These are phyloP conservation scores for Eragrostis nindensis DNA, from an alignment of 176 grass and related monocot genomes.

Conservation along the genomic window DNA sequence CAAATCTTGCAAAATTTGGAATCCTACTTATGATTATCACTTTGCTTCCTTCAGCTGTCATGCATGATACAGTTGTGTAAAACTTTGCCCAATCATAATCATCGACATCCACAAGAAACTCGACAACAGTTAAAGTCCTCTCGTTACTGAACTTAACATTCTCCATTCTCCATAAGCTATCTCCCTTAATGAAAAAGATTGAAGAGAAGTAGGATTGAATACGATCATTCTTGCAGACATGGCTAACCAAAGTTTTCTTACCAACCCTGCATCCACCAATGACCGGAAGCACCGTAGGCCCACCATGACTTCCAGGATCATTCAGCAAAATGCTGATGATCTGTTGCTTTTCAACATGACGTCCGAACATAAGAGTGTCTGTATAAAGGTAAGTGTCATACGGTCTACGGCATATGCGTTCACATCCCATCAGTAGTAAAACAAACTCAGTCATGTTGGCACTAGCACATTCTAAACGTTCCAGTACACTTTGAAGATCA, in stretches of 20 bases:
- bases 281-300: not conserved
- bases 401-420: not conserved
- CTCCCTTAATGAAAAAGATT: not conserved
- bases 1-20: not conserved
- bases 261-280: not conserved
- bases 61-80: not conserved
- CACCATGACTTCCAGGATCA: not conserved
- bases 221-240: not conserved
- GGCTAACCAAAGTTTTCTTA: not conserved
- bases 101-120: not conserved
- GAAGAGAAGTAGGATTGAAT: not conserved
- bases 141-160: not conserved
- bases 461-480: not conserved
- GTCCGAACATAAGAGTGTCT: not conserved
- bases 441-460: not conserved
- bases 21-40: not conserved
- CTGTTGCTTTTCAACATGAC: slow-evolving; percentile 2
- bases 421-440: not conserved
- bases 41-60: not conserved
- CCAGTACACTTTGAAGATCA: not conserved
- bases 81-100: not conserved
- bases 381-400: not conserved
- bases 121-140: not conserved
- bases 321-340: not conserved
- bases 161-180: not conserved